Conservation (phyloP, 257 asterid species). For the Eustoma russellianum region DNA sequence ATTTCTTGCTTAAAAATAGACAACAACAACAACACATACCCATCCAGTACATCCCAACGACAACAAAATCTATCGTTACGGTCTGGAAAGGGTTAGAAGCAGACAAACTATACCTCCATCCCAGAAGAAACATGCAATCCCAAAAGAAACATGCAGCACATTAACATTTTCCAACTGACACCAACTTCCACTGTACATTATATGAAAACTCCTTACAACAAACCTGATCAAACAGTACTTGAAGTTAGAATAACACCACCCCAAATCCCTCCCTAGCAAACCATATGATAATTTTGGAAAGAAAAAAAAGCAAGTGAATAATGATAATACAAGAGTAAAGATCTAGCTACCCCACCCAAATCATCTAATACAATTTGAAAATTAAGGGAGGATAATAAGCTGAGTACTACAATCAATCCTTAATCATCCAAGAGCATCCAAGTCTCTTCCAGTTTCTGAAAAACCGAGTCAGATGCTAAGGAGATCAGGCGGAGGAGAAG, state of each 20-base stretch:
- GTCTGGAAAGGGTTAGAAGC: too few species aligned
- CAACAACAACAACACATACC: too few species aligned
- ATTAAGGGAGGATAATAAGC: too few species aligned
- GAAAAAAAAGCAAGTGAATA: constrained; percentile 2
- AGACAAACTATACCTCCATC: too few species aligned
- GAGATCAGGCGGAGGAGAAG: constrained; percentile 32
- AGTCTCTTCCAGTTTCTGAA: background rate
- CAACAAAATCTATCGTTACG: too few species aligned
- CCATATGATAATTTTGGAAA: background rate
- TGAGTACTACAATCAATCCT: background rate
- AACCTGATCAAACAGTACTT: constrained; percentile 10
- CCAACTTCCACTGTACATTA: constrained; percentile 26
- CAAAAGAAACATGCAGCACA: too few species aligned
- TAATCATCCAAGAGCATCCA: background rate
- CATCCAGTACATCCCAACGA: too few species aligned
- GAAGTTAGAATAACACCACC: constrained; percentile 2
- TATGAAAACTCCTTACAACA: background rate
- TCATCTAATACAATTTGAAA: background rate
- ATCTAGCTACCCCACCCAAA: constrained; percentile 2
- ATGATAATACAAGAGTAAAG: background rate
- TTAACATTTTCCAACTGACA: background rate
- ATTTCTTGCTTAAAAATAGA: background rate
- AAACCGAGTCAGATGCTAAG: constrained; percentile 26
- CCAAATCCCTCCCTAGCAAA: constrained; percentile 1
- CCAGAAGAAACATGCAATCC: too few species aligned